These are phyloP conservation scores for Zopfochytrium polystomum DNA, from an alignment of 371 early-diverging fungal genomes.

Conservation along the genomic window DNA sequence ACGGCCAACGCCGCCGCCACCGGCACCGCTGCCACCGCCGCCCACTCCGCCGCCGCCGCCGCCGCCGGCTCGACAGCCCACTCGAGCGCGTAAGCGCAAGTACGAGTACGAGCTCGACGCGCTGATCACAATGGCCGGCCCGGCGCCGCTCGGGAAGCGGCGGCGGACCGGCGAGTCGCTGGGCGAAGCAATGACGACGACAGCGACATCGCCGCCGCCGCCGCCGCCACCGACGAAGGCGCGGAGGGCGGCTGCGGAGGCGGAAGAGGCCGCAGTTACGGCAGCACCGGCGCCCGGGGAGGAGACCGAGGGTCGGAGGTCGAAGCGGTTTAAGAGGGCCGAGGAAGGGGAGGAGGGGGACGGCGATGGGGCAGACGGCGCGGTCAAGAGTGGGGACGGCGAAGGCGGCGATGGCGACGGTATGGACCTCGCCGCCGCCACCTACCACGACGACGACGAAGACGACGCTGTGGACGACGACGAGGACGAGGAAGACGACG, in stretches of 20 bases:
- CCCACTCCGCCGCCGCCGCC: not conserved
- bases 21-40: not conserved
- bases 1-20: too few relatives aligned
- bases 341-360: not conserved
- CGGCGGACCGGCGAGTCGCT: not conserved
- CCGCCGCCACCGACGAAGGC: not conserved
- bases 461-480: too few relatives aligned
- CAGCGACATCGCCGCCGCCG: not conserved
- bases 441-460: too few relatives aligned
- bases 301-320: not conserved
- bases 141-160: slow-evolving; percentile 1
- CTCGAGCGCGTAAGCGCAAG: too few relatives aligned
- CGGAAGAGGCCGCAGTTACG: not conserved
- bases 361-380: not conserved
- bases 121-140: too few relatives aligned
- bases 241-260: not conserved
- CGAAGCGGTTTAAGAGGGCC: not conserved
- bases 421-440: too few relatives aligned
- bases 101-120: too few relatives aligned
- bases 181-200: not conserved
- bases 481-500: too few relatives aligned
- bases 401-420: not conserved
- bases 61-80: not conserved
- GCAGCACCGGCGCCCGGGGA: not conserved
- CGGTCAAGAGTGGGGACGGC: not conserved